Evolutionary conservation across 441 rosid genomes (phyloP).

Genomic region (Mallotus repandus): DNA sequence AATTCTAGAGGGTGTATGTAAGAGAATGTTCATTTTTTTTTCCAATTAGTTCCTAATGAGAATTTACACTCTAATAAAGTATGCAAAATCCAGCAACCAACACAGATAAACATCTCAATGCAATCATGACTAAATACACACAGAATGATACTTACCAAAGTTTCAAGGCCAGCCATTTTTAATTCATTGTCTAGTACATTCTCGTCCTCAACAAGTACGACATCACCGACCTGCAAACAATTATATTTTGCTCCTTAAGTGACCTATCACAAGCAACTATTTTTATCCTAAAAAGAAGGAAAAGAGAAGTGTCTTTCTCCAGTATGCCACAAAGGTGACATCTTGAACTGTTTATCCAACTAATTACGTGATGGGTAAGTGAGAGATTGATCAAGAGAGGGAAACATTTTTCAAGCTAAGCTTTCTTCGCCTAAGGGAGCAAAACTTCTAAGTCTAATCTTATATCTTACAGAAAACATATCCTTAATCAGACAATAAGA

Average conservation of each 20-base stretch:
- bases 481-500: not conserved
- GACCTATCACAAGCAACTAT: not conserved
- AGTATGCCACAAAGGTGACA: not conserved
- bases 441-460: not conserved
- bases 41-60: not conserved
- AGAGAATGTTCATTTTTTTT: not conserved
- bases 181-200: slow-evolving; percentile 52
- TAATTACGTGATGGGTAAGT: not conserved
- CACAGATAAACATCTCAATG: not conserved
- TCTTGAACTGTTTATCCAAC: not conserved
- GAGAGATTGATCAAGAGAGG: not conserved
- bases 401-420: not conserved
- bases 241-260: slow-evolving; percentile 7
- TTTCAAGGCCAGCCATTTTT: slow-evolving; percentile 74
- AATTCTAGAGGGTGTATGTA: not conserved
- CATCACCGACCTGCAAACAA: slow-evolving; percentile 75
- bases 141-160: slow-evolving; percentile 54
- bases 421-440: not conserved
- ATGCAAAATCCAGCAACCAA: not conserved
- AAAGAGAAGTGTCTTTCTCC: not conserved
- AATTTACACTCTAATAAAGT: not conserved
- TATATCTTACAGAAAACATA: not conserved
- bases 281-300: not conserved
- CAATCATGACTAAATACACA: slow-evolving; percentile 1
- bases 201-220: slow-evolving; percentile 74